Evolutionary conservation across 2,329 filamentous ascomycete species (phyloP).

Genomic region (Pseudogymnoascus destructans): DNA sequence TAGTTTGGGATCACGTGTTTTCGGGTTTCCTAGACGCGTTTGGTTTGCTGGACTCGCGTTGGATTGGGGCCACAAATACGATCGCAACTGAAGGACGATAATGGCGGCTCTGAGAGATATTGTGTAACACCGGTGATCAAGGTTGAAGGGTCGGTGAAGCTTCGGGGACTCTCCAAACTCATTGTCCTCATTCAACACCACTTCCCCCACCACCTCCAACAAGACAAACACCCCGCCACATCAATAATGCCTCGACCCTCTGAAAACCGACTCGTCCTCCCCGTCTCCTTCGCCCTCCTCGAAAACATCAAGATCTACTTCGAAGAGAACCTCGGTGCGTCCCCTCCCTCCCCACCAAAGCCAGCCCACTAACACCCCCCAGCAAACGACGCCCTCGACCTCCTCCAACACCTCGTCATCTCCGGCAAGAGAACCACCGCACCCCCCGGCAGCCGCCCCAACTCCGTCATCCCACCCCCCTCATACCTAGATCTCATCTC

Average conservation of each 20-base stretch:
- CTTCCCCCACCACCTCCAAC: not conserved
- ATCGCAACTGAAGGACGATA: not conserved
- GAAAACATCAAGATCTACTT: conserved; percentile 58
- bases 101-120: not conserved
- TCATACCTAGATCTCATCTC: conserved; percentile 64
- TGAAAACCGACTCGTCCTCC: conserved; percentile 39
- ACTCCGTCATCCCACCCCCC: conserved; percentile 41
- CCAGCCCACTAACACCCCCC: conserved; percentile 8
- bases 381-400: conserved; percentile 46
- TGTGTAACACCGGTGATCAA: not conserved
- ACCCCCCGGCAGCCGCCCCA: conserved; percentile 20
- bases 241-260: not conserved
- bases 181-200: not conserved
- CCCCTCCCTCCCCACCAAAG: not conserved
- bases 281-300: conserved; percentile 49
- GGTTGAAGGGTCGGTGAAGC: not conserved
- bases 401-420: conserved; percentile 51
- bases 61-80: not conserved
- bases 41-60: not conserved
- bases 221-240: not conserved
- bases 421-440: conserved; percentile 30
- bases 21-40: not conserved
- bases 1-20: not conserved
- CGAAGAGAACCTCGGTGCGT: conserved; percentile 40
- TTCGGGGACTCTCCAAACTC: not conserved